Evolutionary conservation across 305 asterid species (phyloP).

Genomic region (Solanum hybrid): DNA sequence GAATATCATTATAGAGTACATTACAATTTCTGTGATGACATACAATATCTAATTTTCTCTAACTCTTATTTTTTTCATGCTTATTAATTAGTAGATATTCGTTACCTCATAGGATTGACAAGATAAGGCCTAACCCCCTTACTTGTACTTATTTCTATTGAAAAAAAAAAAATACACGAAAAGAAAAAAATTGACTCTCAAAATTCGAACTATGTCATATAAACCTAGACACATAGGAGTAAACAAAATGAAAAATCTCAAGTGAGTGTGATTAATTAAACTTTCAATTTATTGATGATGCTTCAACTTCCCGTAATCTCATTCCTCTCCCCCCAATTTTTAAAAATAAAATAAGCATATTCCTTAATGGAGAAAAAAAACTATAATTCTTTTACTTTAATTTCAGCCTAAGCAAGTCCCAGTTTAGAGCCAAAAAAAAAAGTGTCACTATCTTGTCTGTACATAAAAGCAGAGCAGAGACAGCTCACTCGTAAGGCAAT

Average conservation of each 20-base stretch:
- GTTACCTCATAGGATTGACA: too few species aligned
- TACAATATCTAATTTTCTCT: too few species aligned
- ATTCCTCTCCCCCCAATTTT: neutral
- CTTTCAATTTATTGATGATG: neutral
- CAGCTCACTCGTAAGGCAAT: neutral
- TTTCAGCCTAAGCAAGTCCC: neutral
- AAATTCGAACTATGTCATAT: too few species aligned
- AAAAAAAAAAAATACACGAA: too few species aligned
- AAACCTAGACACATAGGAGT: fast-evolving
- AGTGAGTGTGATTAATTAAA: neutral
- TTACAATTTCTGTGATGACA: too few species aligned
- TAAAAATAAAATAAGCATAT: neutral
- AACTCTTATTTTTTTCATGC: too few species aligned
- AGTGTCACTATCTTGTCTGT: neutral
- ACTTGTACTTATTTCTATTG: too few species aligned
- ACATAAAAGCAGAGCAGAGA: neutral
- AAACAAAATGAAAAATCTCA: neutral
- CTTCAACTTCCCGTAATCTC: neutral
- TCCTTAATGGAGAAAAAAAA: neutral
- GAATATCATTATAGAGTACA: too few species aligned
- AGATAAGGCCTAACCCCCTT: too few species aligned
- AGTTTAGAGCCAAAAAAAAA: neutral
- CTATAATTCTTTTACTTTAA: neutral
- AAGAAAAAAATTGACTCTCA: too few species aligned
- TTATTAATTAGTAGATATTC: too few species aligned